Conservation (phyloP, 192 early-diverging fungal genomes). For the Funneliformis mosseae region DNA sequence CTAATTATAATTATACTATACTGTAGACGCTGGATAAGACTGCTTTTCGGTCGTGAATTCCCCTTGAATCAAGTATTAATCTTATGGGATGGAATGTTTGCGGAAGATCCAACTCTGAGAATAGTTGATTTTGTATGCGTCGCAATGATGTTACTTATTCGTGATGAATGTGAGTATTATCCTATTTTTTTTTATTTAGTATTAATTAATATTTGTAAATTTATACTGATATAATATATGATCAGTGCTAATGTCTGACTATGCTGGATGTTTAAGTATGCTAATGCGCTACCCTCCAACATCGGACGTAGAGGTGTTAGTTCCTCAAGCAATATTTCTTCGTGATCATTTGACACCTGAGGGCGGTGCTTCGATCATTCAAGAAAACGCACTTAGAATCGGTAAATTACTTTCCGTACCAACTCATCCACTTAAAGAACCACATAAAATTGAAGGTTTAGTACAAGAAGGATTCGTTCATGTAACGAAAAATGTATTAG, state of each 20-base stretch:
- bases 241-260: conserved; percentile 62
- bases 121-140: conserved; percentile 85
- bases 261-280: conserved; percentile 62
- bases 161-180: conserved; percentile 62
- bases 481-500: conserved; percentile 59
- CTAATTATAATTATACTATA: neutral
- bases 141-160: conserved; percentile 70
- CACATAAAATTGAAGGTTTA: conserved; percentile 13
- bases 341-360: conserved; percentile 57
- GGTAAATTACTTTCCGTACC: conserved; percentile 30
- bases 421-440: neutral
- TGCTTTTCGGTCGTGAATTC: conserved; percentile 92
- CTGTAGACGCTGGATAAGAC: conserved; percentile 81
- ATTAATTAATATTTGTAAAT: neutral
- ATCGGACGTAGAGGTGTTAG: conserved; percentile 51
- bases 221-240: neutral
- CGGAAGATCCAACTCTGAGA: conserved; percentile 72
- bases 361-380: conserved; percentile 54
- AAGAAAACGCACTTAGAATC: conserved; percentile 52
- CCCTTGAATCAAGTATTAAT: conserved; percentile 63
- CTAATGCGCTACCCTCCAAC: conserved; percentile 65
- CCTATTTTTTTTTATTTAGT: neutral
- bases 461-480: conserved; percentile 49
- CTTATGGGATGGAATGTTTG: conserved; percentile 94
- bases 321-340: conserved; percentile 68